A percentile compares a stretch with the other conserved stretches of the same genome.
phyloP scores from a whole-genome alignment of 768 basidiomycete genomes.

The Mycena pura region DNA sequence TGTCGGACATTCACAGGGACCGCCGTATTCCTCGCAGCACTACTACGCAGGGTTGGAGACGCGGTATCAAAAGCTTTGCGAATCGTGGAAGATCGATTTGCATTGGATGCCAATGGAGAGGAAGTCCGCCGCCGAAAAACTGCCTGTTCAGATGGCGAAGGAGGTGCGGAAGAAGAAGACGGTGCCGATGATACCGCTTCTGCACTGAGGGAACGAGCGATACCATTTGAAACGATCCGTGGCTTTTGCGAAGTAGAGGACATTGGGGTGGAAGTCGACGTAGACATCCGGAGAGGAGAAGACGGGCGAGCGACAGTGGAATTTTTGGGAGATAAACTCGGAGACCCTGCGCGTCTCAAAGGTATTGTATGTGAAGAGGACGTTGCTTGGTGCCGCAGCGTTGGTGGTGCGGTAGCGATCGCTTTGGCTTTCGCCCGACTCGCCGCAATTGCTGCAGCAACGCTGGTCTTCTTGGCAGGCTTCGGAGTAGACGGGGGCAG shows the following conservation, averaged over 20 bases:
- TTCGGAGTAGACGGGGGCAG: constrained; percentile 60
- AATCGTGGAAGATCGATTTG: constrained; percentile 40
- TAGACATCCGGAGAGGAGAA: constrained; percentile 55
- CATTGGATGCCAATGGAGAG: constrained; percentile 51
- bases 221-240: constrained; percentile 47
- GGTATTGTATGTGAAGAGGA: constrained; percentile 68
- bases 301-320: constrained; percentile 49
- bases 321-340: constrained; percentile 46
- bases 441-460: constrained; percentile 88
- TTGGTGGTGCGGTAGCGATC: constrained; percentile 82
- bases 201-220: constrained; percentile 54
- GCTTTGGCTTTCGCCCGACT: constrained; percentile 88
- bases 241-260: constrained; percentile 53
- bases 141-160: constrained; percentile 38
- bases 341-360: constrained; percentile 51
- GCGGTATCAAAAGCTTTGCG: constrained; percentile 44
- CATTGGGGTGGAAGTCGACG: too few relatives aligned
- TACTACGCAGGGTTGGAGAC: constrained; percentile 38
- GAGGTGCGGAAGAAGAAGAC: constrained; percentile 54
- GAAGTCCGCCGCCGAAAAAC: constrained; percentile 53
- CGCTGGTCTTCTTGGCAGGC: constrained; percentile 74
- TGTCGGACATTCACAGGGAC: constrained; percentile 49
- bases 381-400: constrained; percentile 82
- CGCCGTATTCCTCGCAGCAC: constrained; percentile 27
- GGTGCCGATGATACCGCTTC: constrained; percentile 40